Evolutionary conservation across 495 filamentous ascomycete species (phyloP).

Genomic region (Penicillium parvum): DNA sequence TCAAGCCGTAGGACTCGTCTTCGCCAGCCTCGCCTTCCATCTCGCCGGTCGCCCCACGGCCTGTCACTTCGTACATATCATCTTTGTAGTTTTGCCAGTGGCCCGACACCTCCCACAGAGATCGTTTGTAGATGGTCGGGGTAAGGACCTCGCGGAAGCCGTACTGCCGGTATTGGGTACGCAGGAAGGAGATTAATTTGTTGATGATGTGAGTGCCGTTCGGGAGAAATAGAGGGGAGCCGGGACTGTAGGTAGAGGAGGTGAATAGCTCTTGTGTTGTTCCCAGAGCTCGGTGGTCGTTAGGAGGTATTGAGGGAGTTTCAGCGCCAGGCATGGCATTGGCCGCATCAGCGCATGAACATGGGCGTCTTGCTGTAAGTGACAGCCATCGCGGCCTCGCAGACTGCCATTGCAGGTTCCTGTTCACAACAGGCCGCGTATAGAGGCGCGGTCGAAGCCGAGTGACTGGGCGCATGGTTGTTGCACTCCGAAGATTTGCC

Average conservation of each 20-base stretch:
- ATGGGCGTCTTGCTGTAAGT: conserved; percentile 27
- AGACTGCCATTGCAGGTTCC: conserved; percentile 2
- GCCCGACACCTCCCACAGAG: conserved; percentile 82
- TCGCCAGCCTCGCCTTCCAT: conserved; percentile 48
- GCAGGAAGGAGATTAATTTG: conserved; percentile 78
- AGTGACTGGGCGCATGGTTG: conserved; percentile 28
- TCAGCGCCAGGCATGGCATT: conserved; percentile 11
- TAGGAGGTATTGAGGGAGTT: conserved; percentile 24
- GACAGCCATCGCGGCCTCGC: conserved; percentile 31
- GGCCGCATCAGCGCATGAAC: conserved; percentile 37
- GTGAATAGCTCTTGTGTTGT: conserved; percentile 73
- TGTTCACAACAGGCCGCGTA: conserved; percentile 4
- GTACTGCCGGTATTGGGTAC: conserved; percentile 80
- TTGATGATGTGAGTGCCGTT: conserved; percentile 84
- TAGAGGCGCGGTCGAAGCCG: conserved; percentile 18
- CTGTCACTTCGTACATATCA: conserved; percentile 89
- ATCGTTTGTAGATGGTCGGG: conserved; percentile 89
- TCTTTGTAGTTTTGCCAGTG: conserved; percentile 93
- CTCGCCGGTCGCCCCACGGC: conserved; percentile 50
- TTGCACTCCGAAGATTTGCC: conserved; percentile 11
- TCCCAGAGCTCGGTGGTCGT: conserved; percentile 69
- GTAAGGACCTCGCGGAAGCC: conserved; percentile 91
- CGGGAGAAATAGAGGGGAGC: conserved; percentile 84
- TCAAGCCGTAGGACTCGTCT: conserved; percentile 80
- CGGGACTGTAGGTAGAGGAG: conserved; percentile 74